Conservation (phyloP, 345 rosid genomes). For the Luvunga scandens region DNA sequence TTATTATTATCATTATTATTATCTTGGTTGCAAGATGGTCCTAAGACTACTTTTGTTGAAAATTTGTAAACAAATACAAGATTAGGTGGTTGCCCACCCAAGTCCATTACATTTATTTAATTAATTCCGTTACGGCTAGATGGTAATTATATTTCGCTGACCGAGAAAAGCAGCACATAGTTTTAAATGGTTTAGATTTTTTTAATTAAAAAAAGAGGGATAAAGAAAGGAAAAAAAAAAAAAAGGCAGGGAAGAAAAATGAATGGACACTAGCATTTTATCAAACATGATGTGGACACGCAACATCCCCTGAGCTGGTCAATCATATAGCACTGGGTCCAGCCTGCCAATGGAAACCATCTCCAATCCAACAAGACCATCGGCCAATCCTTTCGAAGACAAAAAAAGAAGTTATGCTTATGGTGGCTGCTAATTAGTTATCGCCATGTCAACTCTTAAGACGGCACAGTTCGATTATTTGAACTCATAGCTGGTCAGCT, state of each 20-base stretch:
- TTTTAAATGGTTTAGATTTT: background rate
- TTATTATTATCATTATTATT: background rate
- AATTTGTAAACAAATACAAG: too few species aligned
- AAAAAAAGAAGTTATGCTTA: too few species aligned
- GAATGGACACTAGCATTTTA: slow-evolving; percentile 20
- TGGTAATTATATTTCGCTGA: background rate
- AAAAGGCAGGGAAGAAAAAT: background rate
- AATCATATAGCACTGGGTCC: background rate
- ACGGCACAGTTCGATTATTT: too few species aligned
- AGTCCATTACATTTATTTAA: background rate
- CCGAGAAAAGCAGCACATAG: background rate
- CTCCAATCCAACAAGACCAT: too few species aligned
- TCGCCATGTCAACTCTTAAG: too few species aligned
- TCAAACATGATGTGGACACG: slow-evolving; percentile 22
- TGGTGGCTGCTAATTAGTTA: too few species aligned
- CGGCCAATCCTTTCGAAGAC: background rate
- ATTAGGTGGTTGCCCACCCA: background rate
- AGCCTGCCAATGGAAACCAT: too few species aligned
- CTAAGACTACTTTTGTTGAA: too few species aligned
- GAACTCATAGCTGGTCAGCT: too few species aligned
- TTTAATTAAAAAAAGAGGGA: background rate
- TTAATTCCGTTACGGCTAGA: background rate
- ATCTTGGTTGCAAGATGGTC: too few species aligned
- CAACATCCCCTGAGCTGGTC: slow-evolving; percentile 5
- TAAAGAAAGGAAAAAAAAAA: too few species aligned